Evolutionary conservation across 164 flowering plant species (phyloP), one percentile per base, ranked within the genome.

Genomic region (Magnolia changhungtana): DNA sequence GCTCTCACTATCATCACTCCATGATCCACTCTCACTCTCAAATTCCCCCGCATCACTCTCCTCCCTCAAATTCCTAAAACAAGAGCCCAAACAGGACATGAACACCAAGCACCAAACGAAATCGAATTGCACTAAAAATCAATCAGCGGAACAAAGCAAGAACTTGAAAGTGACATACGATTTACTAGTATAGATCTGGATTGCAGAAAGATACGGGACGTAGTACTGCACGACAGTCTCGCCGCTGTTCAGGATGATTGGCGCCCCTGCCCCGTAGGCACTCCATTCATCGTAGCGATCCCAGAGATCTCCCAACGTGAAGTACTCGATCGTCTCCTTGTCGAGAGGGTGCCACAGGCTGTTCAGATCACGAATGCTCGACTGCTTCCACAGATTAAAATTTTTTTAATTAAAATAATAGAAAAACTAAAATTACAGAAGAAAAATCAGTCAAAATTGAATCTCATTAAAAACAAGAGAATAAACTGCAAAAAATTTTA

Each of bases 21-120:
- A 89, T 69, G 89, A 86, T 81, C 88, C 84, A 13, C 84, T 86
- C 73, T 88, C 90, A 58, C 80, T 83, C 79, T 86, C 90, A 71
- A 73, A 74, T 29, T 85, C 88, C 9, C n/a, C 80, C 21, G 13
- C 69, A 19, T 81, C 82, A 75, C 50, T 64, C 29, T 79, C 85
- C 37, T 85, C 85, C 61, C 72, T 82, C 9, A 72, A 55, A 69
- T 71, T 77, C 82, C 86, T 83, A 29, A 45, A 31, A 61, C 51
- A 70, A 58, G 74, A 68, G 20, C 7, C 63, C 9, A 64, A 2
- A 63, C 55, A 70, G 8, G 11, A 24, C 11, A 61, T 51, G 31
- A 37, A 27, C n/a, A 21, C 11, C 4, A 13, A 58, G n/a, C 20
- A 31, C 29, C 16, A 24, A 71, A 71, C 19, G 18, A 63, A 61